phyloP scores from a whole-genome alignment of 2,329 filamentous ascomycete species.

The Pestalotiopsis sp. region DNA sequence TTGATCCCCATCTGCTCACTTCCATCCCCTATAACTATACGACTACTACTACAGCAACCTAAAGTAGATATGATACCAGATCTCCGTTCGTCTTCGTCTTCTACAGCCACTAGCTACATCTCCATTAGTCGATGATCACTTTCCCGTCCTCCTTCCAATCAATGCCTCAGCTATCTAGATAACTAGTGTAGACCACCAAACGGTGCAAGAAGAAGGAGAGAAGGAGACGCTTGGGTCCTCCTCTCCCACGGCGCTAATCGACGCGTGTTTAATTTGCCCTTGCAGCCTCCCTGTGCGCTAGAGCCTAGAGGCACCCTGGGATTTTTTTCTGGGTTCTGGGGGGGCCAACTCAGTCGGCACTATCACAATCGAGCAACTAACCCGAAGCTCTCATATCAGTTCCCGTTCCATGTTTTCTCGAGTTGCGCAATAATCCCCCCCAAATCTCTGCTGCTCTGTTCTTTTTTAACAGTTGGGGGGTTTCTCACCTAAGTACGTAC shows the following conservation, averaged over 20 bases:
- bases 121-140: conserved; percentile 4
- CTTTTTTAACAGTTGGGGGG: not conserved
- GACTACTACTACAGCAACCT: not conserved
- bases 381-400: conserved; percentile 12
- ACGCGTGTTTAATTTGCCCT: conserved; percentile 40
- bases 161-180: not conserved
- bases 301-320: conserved; percentile 14
- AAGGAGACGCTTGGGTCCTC: conserved; percentile 11
- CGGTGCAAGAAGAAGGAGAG: conserved; percentile 1
- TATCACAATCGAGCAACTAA: conserved; percentile 34
- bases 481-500: not conserved
- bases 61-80: not conserved
- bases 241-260: conserved; percentile 19
- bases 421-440: conserved; percentile 1
- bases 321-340: not conserved
- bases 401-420: not conserved
- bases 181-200: conserved; percentile 8
- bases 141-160: conserved; percentile 1
- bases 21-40: not conserved
- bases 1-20: not conserved
- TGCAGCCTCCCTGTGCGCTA: conserved; percentile 16
- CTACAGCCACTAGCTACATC: not conserved
- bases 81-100: not conserved
- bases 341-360: conserved; percentile 20
- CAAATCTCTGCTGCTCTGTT: conserved; percentile 9